Conservation (phyloP, 169 alveolate species). For the Theileria parva region DNA sequence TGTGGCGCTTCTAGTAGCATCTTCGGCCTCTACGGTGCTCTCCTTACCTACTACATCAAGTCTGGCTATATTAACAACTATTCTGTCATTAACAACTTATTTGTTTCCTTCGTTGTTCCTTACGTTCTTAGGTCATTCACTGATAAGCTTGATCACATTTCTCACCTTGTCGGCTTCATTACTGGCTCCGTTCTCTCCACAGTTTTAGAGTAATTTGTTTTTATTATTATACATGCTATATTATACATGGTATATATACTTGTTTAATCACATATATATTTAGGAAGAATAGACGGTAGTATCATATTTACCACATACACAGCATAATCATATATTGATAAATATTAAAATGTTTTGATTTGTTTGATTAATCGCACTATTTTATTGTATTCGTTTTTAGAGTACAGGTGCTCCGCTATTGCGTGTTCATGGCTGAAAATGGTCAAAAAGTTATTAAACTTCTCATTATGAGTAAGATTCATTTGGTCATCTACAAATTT, state of each 20-base stretch:
- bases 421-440: slow-evolving; percentile 2
- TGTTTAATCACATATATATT: not conserved
- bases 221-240: not conserved
- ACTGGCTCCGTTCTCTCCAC: slow-evolving; percentile 36
- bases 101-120: slow-evolving; percentile 24
- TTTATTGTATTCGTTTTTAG: not conserved
- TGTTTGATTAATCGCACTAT: not conserved
- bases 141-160: slow-evolving; percentile 47
- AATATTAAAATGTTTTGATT: not conserved
- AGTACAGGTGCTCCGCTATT: slow-evolving; percentile 5
- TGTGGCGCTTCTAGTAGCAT: slow-evolving; percentile 67
- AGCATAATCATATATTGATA: not conserved
- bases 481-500: not conserved
- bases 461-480: not conserved
- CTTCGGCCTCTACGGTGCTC: slow-evolving; percentile 65
- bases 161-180: slow-evolving; percentile 63
- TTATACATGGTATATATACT: not conserved
- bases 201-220: slow-evolving; percentile 6
- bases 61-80: slow-evolving; percentile 24
- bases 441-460: slow-evolving; percentile 12
- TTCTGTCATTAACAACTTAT: slow-evolving; percentile 16
- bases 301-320: not conserved
- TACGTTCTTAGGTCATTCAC: slow-evolving; percentile 25
- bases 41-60: slow-evolving; percentile 33
- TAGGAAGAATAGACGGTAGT: not conserved